A percentile compares a stretch with the other conserved stretches of the same genome.
Conservation (phyloP, 495 filamentous ascomycete species). For the Penicillium soppii region DNA sequence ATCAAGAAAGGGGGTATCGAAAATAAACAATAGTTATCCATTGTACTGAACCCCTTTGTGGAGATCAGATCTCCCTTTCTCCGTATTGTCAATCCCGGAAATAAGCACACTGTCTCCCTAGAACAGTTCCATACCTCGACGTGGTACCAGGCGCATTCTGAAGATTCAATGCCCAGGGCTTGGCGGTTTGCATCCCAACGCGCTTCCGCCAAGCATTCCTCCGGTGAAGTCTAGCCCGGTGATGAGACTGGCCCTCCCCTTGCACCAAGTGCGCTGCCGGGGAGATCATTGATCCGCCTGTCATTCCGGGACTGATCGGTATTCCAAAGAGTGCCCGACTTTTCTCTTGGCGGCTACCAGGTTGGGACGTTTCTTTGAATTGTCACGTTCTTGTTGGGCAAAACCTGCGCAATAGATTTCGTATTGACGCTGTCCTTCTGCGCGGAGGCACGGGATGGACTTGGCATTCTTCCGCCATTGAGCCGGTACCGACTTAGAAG, state of each 20-base stretch:
- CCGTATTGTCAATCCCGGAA: constrained; percentile 7
- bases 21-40: background rate
- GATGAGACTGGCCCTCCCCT: constrained; percentile 1
- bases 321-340: background rate
- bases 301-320: background rate
- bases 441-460: background rate
- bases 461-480: constrained; percentile 1
- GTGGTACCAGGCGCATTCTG: constrained; percentile 26
- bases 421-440: background rate
- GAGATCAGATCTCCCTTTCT: background rate
- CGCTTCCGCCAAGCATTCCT: constrained; percentile 20
- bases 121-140: background rate
- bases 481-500: background rate
- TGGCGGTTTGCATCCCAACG: constrained; percentile 18
- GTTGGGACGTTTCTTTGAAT: background rate
- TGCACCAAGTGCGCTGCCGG: constrained; percentile 6
- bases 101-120: constrained; percentile 1
- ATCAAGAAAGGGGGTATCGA: background rate
- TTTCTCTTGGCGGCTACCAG: background rate
- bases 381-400: background rate
- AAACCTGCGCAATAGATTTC: background rate
- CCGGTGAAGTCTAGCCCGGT: constrained; percentile 9
- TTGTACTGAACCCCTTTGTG: constrained; percentile 3
- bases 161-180: constrained; percentile 20
- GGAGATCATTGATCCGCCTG: constrained; percentile 11